phyloP scores from a whole-genome alignment of 2,329 filamentous ascomycete species.

The Aureobasidium melanogenum region DNA sequence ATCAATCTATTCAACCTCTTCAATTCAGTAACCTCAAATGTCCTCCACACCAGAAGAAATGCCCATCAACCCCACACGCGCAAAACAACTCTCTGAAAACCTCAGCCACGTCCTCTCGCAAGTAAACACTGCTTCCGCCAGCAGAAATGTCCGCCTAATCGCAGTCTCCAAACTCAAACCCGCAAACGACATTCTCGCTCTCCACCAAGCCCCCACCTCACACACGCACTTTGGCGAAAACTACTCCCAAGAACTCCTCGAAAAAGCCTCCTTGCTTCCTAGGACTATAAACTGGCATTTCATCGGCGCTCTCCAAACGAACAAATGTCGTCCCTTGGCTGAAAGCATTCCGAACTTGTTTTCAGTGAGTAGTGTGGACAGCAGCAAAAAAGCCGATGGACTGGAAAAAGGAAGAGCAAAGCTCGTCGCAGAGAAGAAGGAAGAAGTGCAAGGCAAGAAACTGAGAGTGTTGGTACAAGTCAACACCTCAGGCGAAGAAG shows the following conservation, averaged over 20 bases:
- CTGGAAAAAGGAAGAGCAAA: slow-evolving; percentile 68
- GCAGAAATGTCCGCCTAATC: slow-evolving; percentile 65
- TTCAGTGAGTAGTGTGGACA: slow-evolving; percentile 86
- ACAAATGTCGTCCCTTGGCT: slow-evolving; percentile 82
- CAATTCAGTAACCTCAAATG: background rate
- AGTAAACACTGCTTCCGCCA: slow-evolving; percentile 29
- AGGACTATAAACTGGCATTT: slow-evolving; percentile 83
- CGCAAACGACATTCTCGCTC: slow-evolving; percentile 76
- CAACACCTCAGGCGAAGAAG: slow-evolving; percentile 83
- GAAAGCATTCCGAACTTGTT: slow-evolving; percentile 78
- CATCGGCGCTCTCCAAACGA: slow-evolving; percentile 87
- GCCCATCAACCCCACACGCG: slow-evolving; percentile 34
- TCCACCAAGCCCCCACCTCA: slow-evolving; percentile 48
- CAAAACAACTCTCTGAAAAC: slow-evolving; percentile 38
- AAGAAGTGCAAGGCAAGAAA: slow-evolving; percentile 20
- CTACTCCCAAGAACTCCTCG: slow-evolving; percentile 70
- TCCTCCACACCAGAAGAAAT: slow-evolving; percentile 17
- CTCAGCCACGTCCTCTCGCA: slow-evolving; percentile 32
- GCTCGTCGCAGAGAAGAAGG: slow-evolving; percentile 34
- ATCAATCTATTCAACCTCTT: background rate
- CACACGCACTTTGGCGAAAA: slow-evolving; percentile 92
- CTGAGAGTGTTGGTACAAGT: slow-evolving; percentile 83
- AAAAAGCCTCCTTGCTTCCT: slow-evolving; percentile 77
- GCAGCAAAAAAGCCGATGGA: slow-evolving; percentile 73
- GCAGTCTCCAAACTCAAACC: slow-evolving; percentile 97